Base-by-base conservation (phyloP, 2,329 filamentous ascomycete species). In the Coniochaeta sp. region DNA sequence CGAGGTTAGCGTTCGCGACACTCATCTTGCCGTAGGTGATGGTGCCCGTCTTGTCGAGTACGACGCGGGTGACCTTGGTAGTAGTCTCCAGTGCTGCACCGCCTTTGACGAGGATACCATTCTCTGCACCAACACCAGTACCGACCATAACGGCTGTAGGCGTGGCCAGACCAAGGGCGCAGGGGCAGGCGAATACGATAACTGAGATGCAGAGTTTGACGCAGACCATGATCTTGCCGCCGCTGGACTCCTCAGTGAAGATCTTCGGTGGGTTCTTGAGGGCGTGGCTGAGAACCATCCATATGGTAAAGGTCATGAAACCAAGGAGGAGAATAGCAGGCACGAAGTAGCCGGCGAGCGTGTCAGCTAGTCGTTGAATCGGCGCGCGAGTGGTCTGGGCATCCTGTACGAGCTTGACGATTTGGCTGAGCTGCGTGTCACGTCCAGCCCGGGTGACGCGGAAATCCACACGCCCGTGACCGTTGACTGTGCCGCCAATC, bases 81-180 rank as follows among this genome's bases (percentile, higher is more conserved):
- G 92, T 90, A 5, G 86, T 91, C 77, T 99, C 93, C 3, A 99
- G 79, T 33, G 93, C 92, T 44, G 91, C 93, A 60, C 95, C 95
- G 59, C 95, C 93, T 76, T 99, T 99, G 72, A 98, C 92, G n/a
- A 99, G 80, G 67, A 99, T 99, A 26, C 95, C 95, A 67, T 96
- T 89, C 74, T 97, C 90, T 2, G 95, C 95, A 58, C 95, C 95
- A 34, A 97, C 87, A 62, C 95, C 95, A n/a, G 95, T 98, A 50
- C 95, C 95, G 33, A 99, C 95, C 95, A 99, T 98, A 71, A 99
- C 93, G 2, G 95, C 95, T 0, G 95, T 99, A 2, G 95, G 95
- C 1, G 95, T 98, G 26, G 92, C 93, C 19, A 99, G 82, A 60
- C 95, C 95, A n/a, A 99, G 85, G 1, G 95, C 95, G 71, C 95